Evolutionary conservation across 2,329 filamentous ascomycete genomes (phyloP).

Genomic region (Stachybotrys chlorohalonatus): DNA sequence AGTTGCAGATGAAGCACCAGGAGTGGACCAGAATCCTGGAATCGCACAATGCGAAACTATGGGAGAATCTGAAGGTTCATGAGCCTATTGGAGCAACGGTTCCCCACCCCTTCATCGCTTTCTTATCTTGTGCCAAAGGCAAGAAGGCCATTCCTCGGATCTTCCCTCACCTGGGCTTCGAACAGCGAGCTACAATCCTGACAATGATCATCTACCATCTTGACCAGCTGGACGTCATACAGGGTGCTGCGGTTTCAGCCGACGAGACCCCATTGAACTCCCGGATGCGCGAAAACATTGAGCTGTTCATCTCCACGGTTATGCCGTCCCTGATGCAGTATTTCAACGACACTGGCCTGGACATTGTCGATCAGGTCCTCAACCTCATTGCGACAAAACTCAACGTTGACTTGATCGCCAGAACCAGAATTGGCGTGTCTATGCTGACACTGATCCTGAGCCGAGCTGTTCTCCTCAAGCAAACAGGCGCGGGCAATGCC

Average conservation of each 20-base stretch:
- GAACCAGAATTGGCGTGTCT: constrained; percentile 78
- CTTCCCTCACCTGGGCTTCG: constrained; percentile 84
- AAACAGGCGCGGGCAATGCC: constrained; percentile 61
- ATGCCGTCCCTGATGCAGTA: constrained; percentile 86
- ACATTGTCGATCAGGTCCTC: constrained; percentile 84
- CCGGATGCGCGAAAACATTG: constrained; percentile 80
- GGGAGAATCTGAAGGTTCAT: constrained; percentile 83
- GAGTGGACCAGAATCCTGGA: constrained; percentile 58
- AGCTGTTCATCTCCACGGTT: constrained; percentile 79
- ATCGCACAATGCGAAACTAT: constrained; percentile 69
- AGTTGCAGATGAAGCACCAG: constrained; percentile 63
- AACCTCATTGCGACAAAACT: constrained; percentile 76
- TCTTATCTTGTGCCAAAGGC: constrained; percentile 89
- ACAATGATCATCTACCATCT: constrained; percentile 95
- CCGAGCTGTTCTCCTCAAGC: constrained; percentile 86
- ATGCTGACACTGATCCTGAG: constrained; percentile 92
- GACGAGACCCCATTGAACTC: constrained; percentile 65
- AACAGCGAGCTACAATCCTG: constrained; percentile 88
- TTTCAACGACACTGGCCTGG: constrained; percentile 81
- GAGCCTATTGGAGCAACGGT: constrained; percentile 75
- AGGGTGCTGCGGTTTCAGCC: constrained; percentile 63
- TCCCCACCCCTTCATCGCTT: constrained; percentile 89
- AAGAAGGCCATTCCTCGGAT: constrained; percentile 93
- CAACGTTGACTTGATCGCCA: constrained; percentile 75
- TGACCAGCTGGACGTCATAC: constrained; percentile 83